Evolutionary conservation across 73 alveolate species (phyloP).

Genomic region (Paramecium sexaurelia): DNA sequence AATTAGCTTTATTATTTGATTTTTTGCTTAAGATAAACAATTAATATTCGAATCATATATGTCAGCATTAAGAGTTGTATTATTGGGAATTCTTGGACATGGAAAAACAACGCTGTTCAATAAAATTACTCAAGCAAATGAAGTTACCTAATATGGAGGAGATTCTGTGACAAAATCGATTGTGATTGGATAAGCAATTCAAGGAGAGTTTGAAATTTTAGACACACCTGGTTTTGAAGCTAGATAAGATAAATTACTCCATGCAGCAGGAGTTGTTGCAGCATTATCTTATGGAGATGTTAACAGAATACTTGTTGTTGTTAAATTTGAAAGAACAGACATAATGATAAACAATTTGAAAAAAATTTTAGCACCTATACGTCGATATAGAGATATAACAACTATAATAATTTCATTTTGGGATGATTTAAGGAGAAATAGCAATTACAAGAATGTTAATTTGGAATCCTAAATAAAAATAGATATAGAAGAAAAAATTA

Average conservation of each 20-base stretch:
- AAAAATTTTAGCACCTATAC: neutral
- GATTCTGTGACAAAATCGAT: slow-evolving; percentile 5
- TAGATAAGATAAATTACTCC: neutral
- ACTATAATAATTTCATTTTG: slow-evolving; percentile 38
- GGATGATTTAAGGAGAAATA: neutral
- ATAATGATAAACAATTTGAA: neutral
- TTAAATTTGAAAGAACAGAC: slow-evolving; percentile 43
- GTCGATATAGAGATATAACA: neutral
- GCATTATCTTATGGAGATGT: slow-evolving; percentile 36
- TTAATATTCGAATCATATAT: too few species aligned
- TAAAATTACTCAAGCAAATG: slow-evolving; percentile 13
- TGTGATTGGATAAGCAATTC: neutral
- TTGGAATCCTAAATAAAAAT: neutral
- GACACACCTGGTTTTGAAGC: slow-evolving; percentile 56
- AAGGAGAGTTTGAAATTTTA: slow-evolving; percentile 21
- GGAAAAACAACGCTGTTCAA: slow-evolving; percentile 53
- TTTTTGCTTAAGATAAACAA: too few species aligned
- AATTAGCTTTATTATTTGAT: too few species aligned
- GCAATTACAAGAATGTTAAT: neutral
- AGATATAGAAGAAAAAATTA: neutral
- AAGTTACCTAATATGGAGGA: neutral
- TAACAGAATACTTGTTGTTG: slow-evolving; percentile 17
- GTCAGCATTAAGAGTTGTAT: neutral
- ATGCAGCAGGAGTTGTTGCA: slow-evolving; percentile 27
- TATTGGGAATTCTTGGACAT: slow-evolving; percentile 30